Conservation (phyloP, 768 basidiomycete species). For the Pleurotus ostreatus region DNA sequence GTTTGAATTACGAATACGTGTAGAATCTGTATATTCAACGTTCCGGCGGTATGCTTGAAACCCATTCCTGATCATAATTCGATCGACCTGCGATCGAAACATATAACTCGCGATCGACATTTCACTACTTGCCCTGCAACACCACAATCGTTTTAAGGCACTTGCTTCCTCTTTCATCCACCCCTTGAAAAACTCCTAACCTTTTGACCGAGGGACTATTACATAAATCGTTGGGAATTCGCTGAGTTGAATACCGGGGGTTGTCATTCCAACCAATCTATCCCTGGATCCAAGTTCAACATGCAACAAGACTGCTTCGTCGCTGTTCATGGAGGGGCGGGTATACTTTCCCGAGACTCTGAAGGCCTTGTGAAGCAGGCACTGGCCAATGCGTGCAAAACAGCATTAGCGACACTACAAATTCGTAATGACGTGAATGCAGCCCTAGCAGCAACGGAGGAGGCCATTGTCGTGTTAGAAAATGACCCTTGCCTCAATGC, state of each 20-base stretch:
- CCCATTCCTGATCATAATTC: not conserved
- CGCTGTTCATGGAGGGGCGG: constrained; percentile 79
- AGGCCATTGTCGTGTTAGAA: constrained; percentile 57
- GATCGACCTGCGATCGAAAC: constrained; percentile 2
- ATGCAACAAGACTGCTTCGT: constrained; percentile 30
- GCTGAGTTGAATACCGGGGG: not conserved
- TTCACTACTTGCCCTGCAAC: constrained; percentile 3
- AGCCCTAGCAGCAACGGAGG: constrained; percentile 45
- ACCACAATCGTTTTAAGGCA: constrained; percentile 5
- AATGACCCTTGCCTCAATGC: constrained; percentile 69
- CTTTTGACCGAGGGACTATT: not conserved
- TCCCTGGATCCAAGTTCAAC: not conserved
- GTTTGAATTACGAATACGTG: constrained; percentile 27
- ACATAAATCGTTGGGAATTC: not conserved
- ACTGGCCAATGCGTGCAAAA: constrained; percentile 54
- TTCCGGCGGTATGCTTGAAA: constrained; percentile 3
- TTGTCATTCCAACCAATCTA: constrained; percentile 5
- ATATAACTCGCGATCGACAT: not conserved
- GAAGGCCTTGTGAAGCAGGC: constrained; percentile 53
- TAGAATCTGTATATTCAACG: not conserved
- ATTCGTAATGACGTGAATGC: constrained; percentile 13
- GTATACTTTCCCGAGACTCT: constrained; percentile 44
- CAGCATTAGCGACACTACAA: constrained; percentile 26
- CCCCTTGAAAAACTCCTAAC: constrained; percentile 7
- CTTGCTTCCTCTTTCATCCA: not conserved